Conservation (phyloP, 352 stramenopile species). For the Phytophthora nicotianae region DNA sequence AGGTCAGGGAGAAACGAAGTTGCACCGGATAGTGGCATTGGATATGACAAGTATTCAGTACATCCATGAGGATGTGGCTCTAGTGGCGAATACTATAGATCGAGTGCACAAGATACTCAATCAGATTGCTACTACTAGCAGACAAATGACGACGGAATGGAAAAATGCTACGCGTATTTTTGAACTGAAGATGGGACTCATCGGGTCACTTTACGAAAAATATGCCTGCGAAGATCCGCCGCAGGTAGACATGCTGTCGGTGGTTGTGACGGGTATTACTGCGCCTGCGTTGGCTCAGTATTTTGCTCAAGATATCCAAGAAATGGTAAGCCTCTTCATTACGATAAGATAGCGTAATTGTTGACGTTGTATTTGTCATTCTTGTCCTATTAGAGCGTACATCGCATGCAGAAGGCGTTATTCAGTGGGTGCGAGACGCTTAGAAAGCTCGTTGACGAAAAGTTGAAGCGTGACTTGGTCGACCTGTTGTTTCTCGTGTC, state of each 20-base stretch:
- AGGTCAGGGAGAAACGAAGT: constrained; percentile 2
- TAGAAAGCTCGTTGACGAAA: constrained; percentile 32
- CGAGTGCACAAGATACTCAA: constrained; percentile 36
- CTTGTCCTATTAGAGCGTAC: constrained; percentile 43
- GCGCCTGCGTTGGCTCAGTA: constrained; percentile 72
- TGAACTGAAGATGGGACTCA: constrained; percentile 77
- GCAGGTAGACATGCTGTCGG: constrained; percentile 77
- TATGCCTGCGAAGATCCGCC: constrained; percentile 67
- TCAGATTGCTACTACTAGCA: constrained; percentile 31
- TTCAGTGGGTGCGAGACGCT: constrained; percentile 50
- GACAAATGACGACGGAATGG: constrained; percentile 65
- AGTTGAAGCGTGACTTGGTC: constrained; percentile 46
- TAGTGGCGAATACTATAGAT: constrained; percentile 38
- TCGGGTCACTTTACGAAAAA: constrained; percentile 80
- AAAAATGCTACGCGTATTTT: constrained; percentile 81
- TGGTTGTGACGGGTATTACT: constrained; percentile 61
- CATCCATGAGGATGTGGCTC: constrained; percentile 37
- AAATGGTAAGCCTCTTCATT: constrained; percentile 53
- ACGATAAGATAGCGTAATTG: not conserved
- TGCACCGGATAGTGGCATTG: constrained; percentile 48
- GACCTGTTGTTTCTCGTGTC: constrained; percentile 53
- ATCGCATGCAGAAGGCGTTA: constrained; percentile 64
- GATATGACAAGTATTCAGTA: constrained; percentile 37
- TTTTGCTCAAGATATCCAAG: constrained; percentile 84
- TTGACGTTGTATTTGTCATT: constrained; percentile 2